Evolutionary conservation across 495 filamentous ascomycete genomes (phyloP).

Genomic region (Trichoderma asperelloides): DNA sequence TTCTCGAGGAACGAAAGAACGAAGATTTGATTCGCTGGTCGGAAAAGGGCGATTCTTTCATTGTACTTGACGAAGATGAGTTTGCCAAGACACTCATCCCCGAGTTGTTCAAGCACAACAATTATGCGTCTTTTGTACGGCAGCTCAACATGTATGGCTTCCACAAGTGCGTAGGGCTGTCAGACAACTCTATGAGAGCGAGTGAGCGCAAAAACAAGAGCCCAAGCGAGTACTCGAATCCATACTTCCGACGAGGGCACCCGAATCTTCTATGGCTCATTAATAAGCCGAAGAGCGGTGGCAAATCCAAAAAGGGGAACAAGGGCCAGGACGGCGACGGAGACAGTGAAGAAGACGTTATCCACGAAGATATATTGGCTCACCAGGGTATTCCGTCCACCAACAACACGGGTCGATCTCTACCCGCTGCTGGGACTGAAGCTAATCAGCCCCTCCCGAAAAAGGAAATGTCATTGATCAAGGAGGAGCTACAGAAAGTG

Average conservation of each 20-base stretch:
- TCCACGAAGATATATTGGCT: constrained; percentile 26
- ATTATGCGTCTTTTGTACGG: constrained; percentile 96
- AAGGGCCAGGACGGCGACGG: constrained; percentile 61
- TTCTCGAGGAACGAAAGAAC: constrained; percentile 84
- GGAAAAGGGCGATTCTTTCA: constrained; percentile 88
- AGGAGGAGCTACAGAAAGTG: constrained; percentile 68
- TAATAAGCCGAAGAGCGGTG: constrained; percentile 81
- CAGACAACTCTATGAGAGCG: constrained; percentile 94
- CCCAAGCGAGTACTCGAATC: constrained; percentile 95
- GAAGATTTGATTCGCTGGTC: constrained; percentile 97
- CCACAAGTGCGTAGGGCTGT: constrained; percentile 94
- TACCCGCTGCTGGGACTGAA: constrained; percentile 27
- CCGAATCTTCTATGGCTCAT: constrained; percentile 96
- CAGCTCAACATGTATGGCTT: constrained; percentile 99
- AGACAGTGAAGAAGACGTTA: constrained; percentile 61
- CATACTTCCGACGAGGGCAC: constrained; percentile 87
- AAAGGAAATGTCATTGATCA: constrained; percentile 68
- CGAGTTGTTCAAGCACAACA: constrained; percentile 98
- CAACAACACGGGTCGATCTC: constrained; percentile 9
- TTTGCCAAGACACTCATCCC: constrained; percentile 97
- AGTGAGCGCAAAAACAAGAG: constrained; percentile 96
- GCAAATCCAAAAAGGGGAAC: constrained; percentile 38
- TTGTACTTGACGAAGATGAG: constrained; percentile 95
- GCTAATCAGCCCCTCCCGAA: constrained; percentile 47
- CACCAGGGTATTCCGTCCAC: constrained; percentile 16